A percentile compares a stretch with the other conserved stretches of the same genome.
phyloP scores from a whole-genome alignment of 345 rosid genomes.

The Eucalyptus regnans region DNA sequence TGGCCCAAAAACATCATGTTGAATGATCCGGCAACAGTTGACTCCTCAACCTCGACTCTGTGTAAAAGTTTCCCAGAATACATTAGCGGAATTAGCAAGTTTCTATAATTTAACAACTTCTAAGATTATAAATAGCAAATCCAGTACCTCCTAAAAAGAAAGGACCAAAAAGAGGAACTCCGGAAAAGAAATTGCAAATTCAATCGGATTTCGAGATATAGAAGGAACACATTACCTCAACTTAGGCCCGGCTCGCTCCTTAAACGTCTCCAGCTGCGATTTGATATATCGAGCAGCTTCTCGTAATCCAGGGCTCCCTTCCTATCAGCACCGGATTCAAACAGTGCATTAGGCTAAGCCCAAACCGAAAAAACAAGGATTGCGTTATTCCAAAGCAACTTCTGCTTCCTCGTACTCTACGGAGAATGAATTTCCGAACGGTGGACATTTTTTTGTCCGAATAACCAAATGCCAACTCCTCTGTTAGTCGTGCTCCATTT shows the following conservation, averaged over 20 bases:
- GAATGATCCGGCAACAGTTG: slow-evolving; percentile 71
- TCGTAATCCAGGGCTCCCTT: slow-evolving; percentile 77
- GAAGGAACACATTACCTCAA: slow-evolving; percentile 27
- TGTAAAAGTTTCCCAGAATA: background rate
- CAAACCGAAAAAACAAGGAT: background rate
- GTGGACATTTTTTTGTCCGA: background rate
- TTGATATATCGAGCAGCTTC: slow-evolving; percentile 81
- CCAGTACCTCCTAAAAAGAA: background rate
- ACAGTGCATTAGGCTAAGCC: background rate
- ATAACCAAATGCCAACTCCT: background rate
- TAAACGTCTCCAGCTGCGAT: slow-evolving; percentile 49
- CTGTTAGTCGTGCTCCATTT: background rate
- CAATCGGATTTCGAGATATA: background rate
- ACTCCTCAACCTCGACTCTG: slow-evolving; percentile 88
- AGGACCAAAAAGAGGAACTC: background rate
- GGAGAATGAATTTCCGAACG: background rate
- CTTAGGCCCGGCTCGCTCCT: slow-evolving; percentile 69
- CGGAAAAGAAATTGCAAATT: background rate
- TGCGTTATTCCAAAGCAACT: background rate
- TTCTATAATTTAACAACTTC: background rate
- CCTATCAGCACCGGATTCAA: slow-evolving; percentile 25
- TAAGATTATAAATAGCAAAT: background rate
- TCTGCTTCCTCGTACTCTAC: background rate
- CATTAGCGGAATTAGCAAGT: background rate
- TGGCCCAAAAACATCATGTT: slow-evolving; percentile 83